Evolutionary conservation across 202 grass and related monocot genomes (phyloP).

Genomic region (Panicum hallii): DNA sequence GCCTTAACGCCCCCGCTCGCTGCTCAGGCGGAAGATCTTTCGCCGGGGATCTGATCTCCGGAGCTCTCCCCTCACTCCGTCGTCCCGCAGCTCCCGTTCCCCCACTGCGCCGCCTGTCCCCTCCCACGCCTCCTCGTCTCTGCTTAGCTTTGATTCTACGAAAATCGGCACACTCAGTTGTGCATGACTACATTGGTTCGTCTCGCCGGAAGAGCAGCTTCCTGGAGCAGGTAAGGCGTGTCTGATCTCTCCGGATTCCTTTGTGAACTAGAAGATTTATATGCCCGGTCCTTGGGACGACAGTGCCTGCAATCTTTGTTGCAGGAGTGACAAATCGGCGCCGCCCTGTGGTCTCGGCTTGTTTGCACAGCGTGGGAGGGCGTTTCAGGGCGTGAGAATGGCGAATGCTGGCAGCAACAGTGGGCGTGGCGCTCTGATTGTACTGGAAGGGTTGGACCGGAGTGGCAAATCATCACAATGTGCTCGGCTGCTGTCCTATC

Average conservation of each 20-base stretch:
- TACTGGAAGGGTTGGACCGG: slow-evolving; percentile 84
- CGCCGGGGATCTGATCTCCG: not conserved
- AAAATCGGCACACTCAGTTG: not conserved
- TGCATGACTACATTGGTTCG: slow-evolving; percentile 61
- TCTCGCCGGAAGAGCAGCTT: slow-evolving; percentile 43
- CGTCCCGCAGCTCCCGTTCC: too few relatives aligned
- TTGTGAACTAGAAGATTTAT: not conserved
- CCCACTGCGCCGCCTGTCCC: not conserved
- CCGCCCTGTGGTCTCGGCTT: slow-evolving; percentile 14
- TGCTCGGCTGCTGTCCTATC: slow-evolving; percentile 64
- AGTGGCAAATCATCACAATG: slow-evolving; percentile 90
- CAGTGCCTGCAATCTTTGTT: slow-evolving; percentile 11
- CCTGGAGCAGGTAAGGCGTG: slow-evolving; percentile 46
- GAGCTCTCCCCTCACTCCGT: not conserved
- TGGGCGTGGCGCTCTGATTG: slow-evolving; percentile 80
- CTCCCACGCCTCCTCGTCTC: not conserved
- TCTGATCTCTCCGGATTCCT: not conserved
- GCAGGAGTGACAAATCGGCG: slow-evolving; percentile 44
- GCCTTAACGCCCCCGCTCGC: not conserved
- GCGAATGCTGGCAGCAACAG: slow-evolving; percentile 16
- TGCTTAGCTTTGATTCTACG: not conserved
- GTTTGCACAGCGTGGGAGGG: slow-evolving; percentile 23
- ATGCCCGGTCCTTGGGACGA: not conserved
- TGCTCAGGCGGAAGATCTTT: not conserved
- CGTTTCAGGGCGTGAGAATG: slow-evolving; percentile 59